Evolutionary conservation across 163 green algal genomes (phyloP).

Genomic region (Scenedesmus sp.): DNA sequence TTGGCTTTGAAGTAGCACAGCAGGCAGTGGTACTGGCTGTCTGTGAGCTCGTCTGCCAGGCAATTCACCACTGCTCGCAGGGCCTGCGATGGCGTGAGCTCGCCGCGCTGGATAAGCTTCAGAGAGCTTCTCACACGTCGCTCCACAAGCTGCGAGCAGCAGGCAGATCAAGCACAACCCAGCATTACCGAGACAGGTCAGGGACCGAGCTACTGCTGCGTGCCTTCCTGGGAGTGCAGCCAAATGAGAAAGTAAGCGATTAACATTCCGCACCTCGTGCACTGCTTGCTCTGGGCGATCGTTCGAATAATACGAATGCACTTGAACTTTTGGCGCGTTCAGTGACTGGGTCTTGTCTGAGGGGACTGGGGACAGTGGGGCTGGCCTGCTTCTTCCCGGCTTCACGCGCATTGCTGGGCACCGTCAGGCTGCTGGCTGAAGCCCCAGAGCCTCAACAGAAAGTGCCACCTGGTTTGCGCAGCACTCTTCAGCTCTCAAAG

Average conservation of each 20-base stretch:
- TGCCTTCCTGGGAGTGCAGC: not conserved
- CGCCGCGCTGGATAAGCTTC: not conserved
- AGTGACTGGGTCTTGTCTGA: not conserved
- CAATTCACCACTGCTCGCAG: conserved; percentile 22
- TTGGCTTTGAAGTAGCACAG: conserved; percentile 35
- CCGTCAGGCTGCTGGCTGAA: not conserved
- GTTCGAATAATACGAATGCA: not conserved
- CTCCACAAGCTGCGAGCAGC: conserved; percentile 37
- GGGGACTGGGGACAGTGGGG: not conserved
- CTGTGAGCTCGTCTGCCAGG: conserved; percentile 40
- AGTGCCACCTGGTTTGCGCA: not conserved
- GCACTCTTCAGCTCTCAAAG: not conserved
- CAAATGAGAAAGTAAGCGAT: not conserved
- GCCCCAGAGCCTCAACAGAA: not conserved
- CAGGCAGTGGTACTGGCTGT: conserved; percentile 22
- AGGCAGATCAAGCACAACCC: not conserved
- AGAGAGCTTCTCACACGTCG: not conserved
- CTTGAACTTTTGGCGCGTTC: conserved; percentile 18
- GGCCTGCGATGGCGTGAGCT: not conserved
- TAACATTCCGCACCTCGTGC: not conserved
- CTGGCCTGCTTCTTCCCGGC: not conserved
- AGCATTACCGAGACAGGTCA: not conserved
- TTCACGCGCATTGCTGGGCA: not conserved
- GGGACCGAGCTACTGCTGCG: not conserved
- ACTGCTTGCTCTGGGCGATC: conserved; percentile 10